Evolutionary conservation across 805 yeast genomes (phyloP), one percentile per base, ranked within the genome.

Genomic region (Zygosaccharomyces gambellarensis): DNA sequence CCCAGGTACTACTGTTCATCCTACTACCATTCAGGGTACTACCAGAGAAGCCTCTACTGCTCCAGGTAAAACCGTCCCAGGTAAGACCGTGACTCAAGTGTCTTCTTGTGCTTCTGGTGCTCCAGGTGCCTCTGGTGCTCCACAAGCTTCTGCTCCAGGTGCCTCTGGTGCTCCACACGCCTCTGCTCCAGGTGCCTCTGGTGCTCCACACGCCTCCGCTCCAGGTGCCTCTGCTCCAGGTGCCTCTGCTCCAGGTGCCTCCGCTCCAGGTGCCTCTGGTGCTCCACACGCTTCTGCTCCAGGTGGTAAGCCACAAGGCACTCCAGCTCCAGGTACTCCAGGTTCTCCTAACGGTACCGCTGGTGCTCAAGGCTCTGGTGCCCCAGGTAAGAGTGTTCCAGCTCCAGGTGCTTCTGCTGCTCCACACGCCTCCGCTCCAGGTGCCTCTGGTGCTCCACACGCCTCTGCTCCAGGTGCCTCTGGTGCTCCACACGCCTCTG

Each of bases 401-500:
- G 38, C 19, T 17, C 38, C 38, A 34, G 38, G 38, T 34, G 39
- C 60, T 11, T 50, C 62, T 2, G 34, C 62, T 28, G 22, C 60
- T 2, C 25, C 59, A 2, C 46, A n/a, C n/a, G n/a, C n/a, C n/a
- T n/a, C n/a, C n/a, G 40, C 60, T 11, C 51, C 62, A 3, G 28
- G 61, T 31, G 19, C 42, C 14, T 29, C 30, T 22, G 42, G 21
- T 39, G 43, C 64, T 21, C 43, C 63, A 2, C n/a, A n/a, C n/a
- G n/a, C n/a, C n/a, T n/a, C n/a, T 19, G 17, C 41, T 25, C 43
- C 28, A 39, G 43, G 32, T 39, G 50, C 69, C 46, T 53, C 64
- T 48, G 71, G 70, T 29, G 45, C 50, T 36, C 47, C 53, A n/a
- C n/a, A n/a, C n/a, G n/a, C n/a, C n/a, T n/a, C 70, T 27, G 39